Percentiles rank a stretch among this genome's conserved stretches.
Evolutionary conservation across 2,329 filamentous ascomycete genomes (phyloP).

Genomic region (Botrytis galanthina): DNA sequence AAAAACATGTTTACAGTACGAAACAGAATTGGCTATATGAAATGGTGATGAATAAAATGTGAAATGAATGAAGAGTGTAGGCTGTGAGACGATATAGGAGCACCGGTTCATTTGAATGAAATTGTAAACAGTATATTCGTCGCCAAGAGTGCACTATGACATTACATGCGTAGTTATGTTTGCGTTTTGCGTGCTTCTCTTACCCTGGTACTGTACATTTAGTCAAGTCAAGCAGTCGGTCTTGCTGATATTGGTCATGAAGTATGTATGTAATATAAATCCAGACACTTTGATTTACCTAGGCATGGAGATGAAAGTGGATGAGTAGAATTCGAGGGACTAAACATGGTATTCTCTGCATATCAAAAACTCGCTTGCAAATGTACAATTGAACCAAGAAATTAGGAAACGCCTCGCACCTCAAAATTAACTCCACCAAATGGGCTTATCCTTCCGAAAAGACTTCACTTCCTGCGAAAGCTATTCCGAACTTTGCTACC

Average conservation of each 20-base stretch:
- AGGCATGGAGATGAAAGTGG: background rate
- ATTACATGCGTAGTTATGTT: background rate
- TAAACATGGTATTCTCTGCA: conserved; percentile 17
- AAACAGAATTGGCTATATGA: background rate
- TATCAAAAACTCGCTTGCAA: conserved; percentile 15
- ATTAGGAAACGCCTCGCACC: conserved; percentile 21
- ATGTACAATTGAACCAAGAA: conserved; percentile 15
- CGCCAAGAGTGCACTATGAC: background rate
- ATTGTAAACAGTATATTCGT: background rate
- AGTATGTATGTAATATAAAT: background rate
- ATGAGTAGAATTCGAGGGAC: background rate
- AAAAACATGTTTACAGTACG: background rate
- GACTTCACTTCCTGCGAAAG: background rate
- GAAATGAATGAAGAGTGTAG: background rate
- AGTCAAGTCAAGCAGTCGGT: background rate
- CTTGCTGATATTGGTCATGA: background rate
- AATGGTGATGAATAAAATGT: background rate
- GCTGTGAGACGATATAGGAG: background rate
- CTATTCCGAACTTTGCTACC: background rate
- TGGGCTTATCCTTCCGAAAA: background rate
- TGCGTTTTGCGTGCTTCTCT: background rate
- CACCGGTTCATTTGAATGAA: background rate
- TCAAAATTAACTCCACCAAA: conserved; percentile 12
- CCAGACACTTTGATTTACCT: background rate
- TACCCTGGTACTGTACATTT: too few relatives aligned